These are phyloP conservation scores for Fraxinus velutina DNA, from an alignment of 305 asterid species.

Conservation along the genomic window DNA sequence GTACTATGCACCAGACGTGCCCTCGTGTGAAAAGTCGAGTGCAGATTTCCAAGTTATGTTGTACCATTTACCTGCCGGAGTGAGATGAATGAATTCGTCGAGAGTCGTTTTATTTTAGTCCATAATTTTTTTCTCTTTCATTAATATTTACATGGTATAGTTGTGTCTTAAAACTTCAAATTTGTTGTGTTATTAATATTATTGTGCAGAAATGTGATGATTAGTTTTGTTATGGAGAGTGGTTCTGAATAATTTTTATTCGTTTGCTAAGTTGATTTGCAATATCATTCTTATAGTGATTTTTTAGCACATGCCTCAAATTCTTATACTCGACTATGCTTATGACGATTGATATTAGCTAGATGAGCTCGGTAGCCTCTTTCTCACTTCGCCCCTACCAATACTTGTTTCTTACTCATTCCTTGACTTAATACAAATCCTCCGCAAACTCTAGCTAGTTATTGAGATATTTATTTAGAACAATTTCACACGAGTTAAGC, in stretches of 20 bases:
- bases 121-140: neutral
- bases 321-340: neutral
- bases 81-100: conserved; percentile 6
- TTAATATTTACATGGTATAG: neutral
- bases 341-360: neutral
- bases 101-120: neutral
- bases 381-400: neutral
- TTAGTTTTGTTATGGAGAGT: conserved; percentile 14
- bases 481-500: neutral
- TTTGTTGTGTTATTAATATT: neutral
- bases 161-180: neutral
- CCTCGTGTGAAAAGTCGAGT: neutral
- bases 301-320: neutral
- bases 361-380: neutral
- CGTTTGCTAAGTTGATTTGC: no score
- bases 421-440: neutral
- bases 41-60: conserved; percentile 12
- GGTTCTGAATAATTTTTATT: neutral
- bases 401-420: neutral
- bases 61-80: neutral
- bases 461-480: neutral
- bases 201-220: conserved; percentile 9
- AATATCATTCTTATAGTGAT: neutral
- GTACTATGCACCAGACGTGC: neutral
- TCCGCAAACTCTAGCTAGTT: neutral